Evolutionary conservation across 139 green algal species (phyloP).

Genomic region (Chlorokybus atmophyticus): DNA sequence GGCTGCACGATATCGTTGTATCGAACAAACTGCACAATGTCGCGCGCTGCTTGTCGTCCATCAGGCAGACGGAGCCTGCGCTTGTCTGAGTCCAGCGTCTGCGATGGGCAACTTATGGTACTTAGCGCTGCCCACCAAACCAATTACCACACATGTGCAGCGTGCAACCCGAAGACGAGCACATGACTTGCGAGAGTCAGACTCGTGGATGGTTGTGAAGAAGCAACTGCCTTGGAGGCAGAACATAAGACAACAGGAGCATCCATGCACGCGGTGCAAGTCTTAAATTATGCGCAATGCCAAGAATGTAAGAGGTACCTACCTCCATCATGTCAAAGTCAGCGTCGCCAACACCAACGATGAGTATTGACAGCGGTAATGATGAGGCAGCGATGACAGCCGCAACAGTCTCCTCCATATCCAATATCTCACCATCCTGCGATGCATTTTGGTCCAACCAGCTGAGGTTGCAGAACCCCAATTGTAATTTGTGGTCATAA

Average conservation of each 20-base stretch:
- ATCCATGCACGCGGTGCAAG: not conserved
- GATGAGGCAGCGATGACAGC: not conserved
- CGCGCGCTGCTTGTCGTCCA: not conserved
- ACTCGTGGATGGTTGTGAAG: not conserved
- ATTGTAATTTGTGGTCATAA: too few relatives aligned
- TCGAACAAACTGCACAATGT: constrained; percentile 2
- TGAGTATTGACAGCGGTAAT: not conserved
- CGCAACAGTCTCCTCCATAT: not conserved
- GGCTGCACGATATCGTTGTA: not conserved
- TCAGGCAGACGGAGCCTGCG: not conserved
- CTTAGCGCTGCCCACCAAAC: not conserved
- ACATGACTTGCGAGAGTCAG: not conserved
- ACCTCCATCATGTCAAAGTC: not conserved
- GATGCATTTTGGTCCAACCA: too few relatives aligned
- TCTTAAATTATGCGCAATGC: not conserved
- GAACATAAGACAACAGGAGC: not conserved
- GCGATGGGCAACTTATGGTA: too few relatives aligned
- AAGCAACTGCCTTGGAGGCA: not conserved
- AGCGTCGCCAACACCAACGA: not conserved
- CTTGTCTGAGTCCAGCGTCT: constrained; percentile 1
- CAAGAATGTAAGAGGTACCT: too few relatives aligned
- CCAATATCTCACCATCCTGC: not conserved
- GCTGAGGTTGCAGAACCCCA: too few relatives aligned
- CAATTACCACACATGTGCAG: not conserved
- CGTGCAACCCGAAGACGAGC: not conserved